Percentiles rank a stretch among this genome's conserved stretches.
These are phyloP conservation scores for Claviceps humidiphila DNA, from an alignment of 2,329 filamentous ascomycete genomes.

Conservation along the genomic window DNA sequence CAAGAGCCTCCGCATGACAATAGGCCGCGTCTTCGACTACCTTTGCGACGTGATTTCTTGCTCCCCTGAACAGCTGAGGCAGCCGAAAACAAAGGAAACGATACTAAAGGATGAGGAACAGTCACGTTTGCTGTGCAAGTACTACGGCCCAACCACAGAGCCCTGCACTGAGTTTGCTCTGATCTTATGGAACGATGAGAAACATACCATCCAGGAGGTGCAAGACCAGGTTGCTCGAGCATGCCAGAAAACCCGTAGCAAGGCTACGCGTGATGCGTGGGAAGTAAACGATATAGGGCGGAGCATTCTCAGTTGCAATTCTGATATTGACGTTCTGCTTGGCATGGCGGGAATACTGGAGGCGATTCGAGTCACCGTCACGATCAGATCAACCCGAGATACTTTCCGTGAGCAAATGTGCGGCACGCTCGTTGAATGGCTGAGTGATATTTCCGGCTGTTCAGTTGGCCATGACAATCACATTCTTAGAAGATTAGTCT, in stretches of 20 bases:
- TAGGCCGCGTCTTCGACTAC: slow-evolving; percentile 78
- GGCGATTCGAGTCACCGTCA: slow-evolving; percentile 91
- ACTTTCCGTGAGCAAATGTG: slow-evolving; percentile 98
- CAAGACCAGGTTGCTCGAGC: slow-evolving; percentile 80
- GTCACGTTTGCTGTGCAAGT: slow-evolving; percentile 57
- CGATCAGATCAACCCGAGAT: slow-evolving; percentile 82
- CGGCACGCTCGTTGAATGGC: slow-evolving; percentile 92
- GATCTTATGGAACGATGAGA: slow-evolving; percentile 95
- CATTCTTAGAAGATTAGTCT: slow-evolving; percentile 69
- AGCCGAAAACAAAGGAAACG: slow-evolving; percentile 69
- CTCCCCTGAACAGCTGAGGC: slow-evolving; percentile 84
- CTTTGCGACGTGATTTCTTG: slow-evolving; percentile 97
- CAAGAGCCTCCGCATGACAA: slow-evolving; percentile 69
- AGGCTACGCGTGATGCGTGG: slow-evolving; percentile 63
- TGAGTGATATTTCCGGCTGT: slow-evolving; percentile 83
- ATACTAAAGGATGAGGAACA: slow-evolving; percentile 70
- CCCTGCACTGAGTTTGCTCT: slow-evolving; percentile 57
- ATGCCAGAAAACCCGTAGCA: slow-evolving; percentile 57
- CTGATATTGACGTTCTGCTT: slow-evolving; percentile 59
- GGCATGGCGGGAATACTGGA: slow-evolving; percentile 76
- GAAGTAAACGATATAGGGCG: slow-evolving; percentile 84
- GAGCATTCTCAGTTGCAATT: slow-evolving; percentile 66
- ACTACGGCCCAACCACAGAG: slow-evolving; percentile 49
- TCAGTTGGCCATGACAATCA: slow-evolving; percentile 67
- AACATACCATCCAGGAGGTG: slow-evolving; percentile 89